These are phyloP conservation scores for Trametes sp. DNA, from an alignment of 1,284 basidiomycete species.

Conservation along the genomic window DNA sequence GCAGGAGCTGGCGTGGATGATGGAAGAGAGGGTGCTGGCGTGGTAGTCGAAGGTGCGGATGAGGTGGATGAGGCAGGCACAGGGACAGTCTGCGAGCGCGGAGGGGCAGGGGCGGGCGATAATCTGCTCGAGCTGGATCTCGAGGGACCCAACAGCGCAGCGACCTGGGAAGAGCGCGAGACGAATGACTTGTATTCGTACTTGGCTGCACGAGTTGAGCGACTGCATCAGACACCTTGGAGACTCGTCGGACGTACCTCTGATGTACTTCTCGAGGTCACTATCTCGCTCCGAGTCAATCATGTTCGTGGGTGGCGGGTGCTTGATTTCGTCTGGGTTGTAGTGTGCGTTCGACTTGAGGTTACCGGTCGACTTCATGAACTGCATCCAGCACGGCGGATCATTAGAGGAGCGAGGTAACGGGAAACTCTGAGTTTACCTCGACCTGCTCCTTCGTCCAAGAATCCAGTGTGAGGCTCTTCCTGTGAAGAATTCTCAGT, in stretches of 20 bases:
- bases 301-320: slow-evolving; percentile 83
- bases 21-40: slow-evolving; percentile 5
- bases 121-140: slow-evolving; percentile 42
- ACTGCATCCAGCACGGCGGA: slow-evolving; percentile 47
- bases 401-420: too few species aligned
- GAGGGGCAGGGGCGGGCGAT: slow-evolving; percentile 13
- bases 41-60: slow-evolving; percentile 9
- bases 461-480: slow-evolving; percentile 83
- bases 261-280: slow-evolving; percentile 86
- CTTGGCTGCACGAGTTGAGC: slow-evolving; percentile 56
- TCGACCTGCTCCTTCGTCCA: slow-evolving; percentile 90
- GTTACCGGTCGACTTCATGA: slow-evolving; percentile 82
- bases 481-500: slow-evolving; percentile 64
- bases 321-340: slow-evolving; percentile 77
- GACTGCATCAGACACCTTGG: slow-evolving; percentile 4
- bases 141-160: slow-evolving; percentile 52
- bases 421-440: slow-evolving; percentile 49
- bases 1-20: slow-evolving; percentile 17
- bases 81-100: slow-evolving; percentile 32
- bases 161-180: slow-evolving; percentile 40
- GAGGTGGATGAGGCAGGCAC: slow-evolving; percentile 18
- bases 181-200: slow-evolving; percentile 77
- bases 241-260: slow-evolving; percentile 55
- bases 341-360: slow-evolving; percentile 75
- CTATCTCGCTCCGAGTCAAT: slow-evolving; percentile 83